A percentile compares a stretch with the other conserved stretches of the same genome.
Evolutionary conservation across 106 monocot genomes (phyloP).

Genomic region (Triglochin maritima): DNA sequence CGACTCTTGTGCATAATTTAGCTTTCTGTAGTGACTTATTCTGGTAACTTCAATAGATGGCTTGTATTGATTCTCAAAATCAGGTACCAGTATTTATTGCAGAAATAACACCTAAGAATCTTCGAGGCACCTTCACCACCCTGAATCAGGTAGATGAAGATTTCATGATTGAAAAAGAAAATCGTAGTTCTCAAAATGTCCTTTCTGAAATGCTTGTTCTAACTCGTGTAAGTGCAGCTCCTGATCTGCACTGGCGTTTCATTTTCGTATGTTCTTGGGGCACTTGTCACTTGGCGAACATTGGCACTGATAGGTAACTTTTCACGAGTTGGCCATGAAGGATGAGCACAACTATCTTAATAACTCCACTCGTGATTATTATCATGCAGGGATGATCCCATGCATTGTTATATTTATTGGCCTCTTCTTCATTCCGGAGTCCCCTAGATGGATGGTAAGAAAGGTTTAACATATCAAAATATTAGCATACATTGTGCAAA

Average conservation of each 20-base stretch:
- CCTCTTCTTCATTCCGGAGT: slow-evolving; percentile 66
- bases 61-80: not conserved
- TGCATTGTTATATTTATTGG: slow-evolving; percentile 49
- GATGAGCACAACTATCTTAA: no score
- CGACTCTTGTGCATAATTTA: no score
- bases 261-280: slow-evolving; percentile 35
- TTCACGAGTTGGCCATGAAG: no score
- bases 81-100: slow-evolving; percentile 77
- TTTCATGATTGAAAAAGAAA: no score
- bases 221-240: slow-evolving; percentile 28
- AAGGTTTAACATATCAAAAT: not conserved
- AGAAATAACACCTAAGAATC: slow-evolving; percentile 68
- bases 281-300: slow-evolving; percentile 48
- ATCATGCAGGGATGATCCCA: slow-evolving; percentile 36
- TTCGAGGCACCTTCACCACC: slow-evolving; percentile 56
- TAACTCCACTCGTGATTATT: no score
- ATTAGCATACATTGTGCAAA: not conserved
- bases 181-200: no score
- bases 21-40: not conserved
- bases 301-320: slow-evolving; percentile 43
- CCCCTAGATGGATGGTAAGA: slow-evolving; percentile 82
- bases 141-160: slow-evolving; percentile 43
- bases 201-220: no score
- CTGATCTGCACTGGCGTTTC: slow-evolving; percentile 46
- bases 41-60: not conserved